These are phyloP conservation scores for Clonostachys chloroleuca DNA, from an alignment of 2,329 filamentous ascomycete genomes.

Conservation along the genomic window DNA sequence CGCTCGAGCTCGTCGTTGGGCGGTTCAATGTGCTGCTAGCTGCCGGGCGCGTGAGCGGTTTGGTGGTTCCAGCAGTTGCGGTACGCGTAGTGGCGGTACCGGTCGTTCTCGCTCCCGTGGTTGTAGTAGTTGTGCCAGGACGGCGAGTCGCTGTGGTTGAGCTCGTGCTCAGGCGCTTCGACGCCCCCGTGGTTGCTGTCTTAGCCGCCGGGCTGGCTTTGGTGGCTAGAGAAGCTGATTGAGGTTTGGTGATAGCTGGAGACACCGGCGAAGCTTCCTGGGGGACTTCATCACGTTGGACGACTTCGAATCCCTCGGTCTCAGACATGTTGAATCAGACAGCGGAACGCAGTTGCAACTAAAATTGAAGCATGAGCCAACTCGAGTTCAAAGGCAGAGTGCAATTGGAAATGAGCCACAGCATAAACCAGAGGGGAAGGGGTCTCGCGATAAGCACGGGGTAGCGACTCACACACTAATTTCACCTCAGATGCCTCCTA, in stretches of 20 bases:
- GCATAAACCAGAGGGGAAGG: too few species aligned
- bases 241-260: slow-evolving; percentile 15
- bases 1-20: slow-evolving; percentile 23
- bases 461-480: too few species aligned
- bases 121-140: slow-evolving; percentile 11
- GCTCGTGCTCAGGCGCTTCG: slow-evolving; percentile 28
- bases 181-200: slow-evolving; percentile 18
- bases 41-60: slow-evolving; percentile 44
- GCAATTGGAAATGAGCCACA: too few species aligned
- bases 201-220: slow-evolving; percentile 22
- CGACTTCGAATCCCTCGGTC: slow-evolving; percentile 37
- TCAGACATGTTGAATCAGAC: slow-evolving; percentile 32
- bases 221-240: slow-evolving; percentile 21
- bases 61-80: slow-evolving; percentile 34
- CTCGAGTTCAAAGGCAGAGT: too few species aligned
- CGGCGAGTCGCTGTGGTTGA: slow-evolving; percentile 22
- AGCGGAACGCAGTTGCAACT: too few species aligned
- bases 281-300: slow-evolving; percentile 30
- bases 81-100: slow-evolving; percentile 24
- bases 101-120: slow-evolving; percentile 16
- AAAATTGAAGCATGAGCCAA: too few species aligned
- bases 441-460: too few species aligned
- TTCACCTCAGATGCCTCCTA: too few species aligned
- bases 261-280: slow-evolving; percentile 6
- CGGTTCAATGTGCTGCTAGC: slow-evolving; percentile 22